Percentiles rank a stretch among this genome's conserved stretches.
Evolutionary conservation across 768 basidiomycete genomes (phyloP).

Genomic region (Atractiella rhizophila): DNA sequence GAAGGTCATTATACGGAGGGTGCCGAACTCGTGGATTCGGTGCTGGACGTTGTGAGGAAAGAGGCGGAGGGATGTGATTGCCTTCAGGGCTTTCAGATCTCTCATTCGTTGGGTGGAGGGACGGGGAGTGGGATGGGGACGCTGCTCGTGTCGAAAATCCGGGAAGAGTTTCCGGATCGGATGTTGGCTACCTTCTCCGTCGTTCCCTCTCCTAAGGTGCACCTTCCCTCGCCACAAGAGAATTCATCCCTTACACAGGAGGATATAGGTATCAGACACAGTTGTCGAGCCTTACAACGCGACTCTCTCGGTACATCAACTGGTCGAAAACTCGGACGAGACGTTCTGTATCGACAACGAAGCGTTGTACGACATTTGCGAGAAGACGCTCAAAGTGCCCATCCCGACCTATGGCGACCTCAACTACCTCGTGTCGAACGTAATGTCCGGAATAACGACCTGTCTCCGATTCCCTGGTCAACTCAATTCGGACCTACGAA

Average conservation of each 20-base stretch:
- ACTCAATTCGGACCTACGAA: slow-evolving; percentile 91
- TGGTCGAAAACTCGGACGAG: slow-evolving; percentile 96
- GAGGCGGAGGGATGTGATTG: slow-evolving; percentile 92
- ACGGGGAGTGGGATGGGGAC: slow-evolving; percentile 99
- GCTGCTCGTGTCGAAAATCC: slow-evolving; percentile 89
- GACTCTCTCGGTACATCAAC: slow-evolving; percentile 86
- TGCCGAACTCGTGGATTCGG: slow-evolving; percentile 90
- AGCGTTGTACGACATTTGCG: slow-evolving; percentile 66
- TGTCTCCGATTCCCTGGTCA: slow-evolving; percentile 98
- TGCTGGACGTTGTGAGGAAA: slow-evolving; percentile 90
- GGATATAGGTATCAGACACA: slow-evolving; percentile 79
- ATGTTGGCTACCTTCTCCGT: slow-evolving; percentile 99
- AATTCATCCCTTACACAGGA: neutral
- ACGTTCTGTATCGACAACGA: slow-evolving; percentile 99
- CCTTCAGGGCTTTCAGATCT: slow-evolving; percentile 96
- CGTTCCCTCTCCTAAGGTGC: slow-evolving; percentile 68
- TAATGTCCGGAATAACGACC: slow-evolving; percentile 95
- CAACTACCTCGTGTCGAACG: slow-evolving; percentile 85
- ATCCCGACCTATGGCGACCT: slow-evolving; percentile 91
- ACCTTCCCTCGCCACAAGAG: slow-evolving; percentile 8
- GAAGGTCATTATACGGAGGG: slow-evolving; percentile 69
- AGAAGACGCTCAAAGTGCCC: slow-evolving; percentile 71
- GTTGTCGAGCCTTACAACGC: slow-evolving; percentile 99
- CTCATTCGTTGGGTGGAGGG: slow-evolving; percentile 91
- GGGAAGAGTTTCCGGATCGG: slow-evolving; percentile 92